Conservation (phyloP, 306 rosid genomes). For the Cercis canadensis region DNA sequence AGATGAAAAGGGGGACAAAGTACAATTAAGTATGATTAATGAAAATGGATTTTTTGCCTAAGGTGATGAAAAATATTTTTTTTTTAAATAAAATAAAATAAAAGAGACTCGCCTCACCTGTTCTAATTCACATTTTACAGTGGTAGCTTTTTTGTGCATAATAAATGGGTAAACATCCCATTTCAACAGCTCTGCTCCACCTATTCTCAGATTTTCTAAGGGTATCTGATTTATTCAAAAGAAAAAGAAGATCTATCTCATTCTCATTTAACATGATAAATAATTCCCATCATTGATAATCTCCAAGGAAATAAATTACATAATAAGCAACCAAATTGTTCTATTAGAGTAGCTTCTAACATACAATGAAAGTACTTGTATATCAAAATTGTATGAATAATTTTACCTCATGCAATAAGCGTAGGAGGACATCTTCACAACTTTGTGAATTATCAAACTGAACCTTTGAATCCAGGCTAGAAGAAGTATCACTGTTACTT, state of each 20-base stretch:
- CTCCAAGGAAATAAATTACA: constrained; percentile 16
- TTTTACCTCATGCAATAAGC: constrained; percentile 54
- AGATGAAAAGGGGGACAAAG: constrained; percentile 10
- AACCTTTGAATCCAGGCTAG: constrained; percentile 49
- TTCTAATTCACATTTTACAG: constrained; percentile 57
- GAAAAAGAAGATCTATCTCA: not conserved
- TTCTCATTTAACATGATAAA: constrained; percentile 22
- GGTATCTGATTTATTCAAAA: constrained; percentile 47
- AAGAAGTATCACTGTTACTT: constrained; percentile 23
- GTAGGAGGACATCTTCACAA: constrained; percentile 59
- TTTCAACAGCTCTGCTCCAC: constrained; percentile 48
- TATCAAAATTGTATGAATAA: constrained; percentile 17
- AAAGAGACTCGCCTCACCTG: constrained; percentile 52
- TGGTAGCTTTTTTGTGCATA: constrained; percentile 54
- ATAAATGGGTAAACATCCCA: constrained; percentile 59
- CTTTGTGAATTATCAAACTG: constrained; percentile 51
- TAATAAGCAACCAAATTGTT: constrained; percentile 14
- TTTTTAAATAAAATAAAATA: not conserved
- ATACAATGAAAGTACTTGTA: constrained; percentile 10
- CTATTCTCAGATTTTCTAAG: constrained; percentile 42
- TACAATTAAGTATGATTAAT: constrained; percentile 29
- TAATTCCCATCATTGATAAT: constrained; percentile 8
- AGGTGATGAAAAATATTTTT: constrained; percentile 16
- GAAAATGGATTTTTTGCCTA: constrained; percentile 22
- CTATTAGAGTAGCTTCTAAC: not conserved